phyloP scores from a whole-genome alignment of 2,329 filamentous ascomycete genomes.

The Pseudocercospora cruenta region DNA sequence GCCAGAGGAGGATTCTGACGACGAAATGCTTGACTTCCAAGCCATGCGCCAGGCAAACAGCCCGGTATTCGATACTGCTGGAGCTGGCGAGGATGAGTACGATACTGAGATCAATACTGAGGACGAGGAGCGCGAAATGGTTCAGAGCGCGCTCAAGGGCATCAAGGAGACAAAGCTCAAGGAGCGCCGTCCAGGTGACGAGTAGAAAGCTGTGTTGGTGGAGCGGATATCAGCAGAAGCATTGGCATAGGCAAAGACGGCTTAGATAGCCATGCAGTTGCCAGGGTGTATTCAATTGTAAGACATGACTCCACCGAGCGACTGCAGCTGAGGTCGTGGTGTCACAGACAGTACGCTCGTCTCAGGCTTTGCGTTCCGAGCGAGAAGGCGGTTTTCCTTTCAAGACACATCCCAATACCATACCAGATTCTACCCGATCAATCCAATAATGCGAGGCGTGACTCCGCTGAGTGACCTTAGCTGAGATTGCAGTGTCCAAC shows the following conservation, averaged over 20 bases:
- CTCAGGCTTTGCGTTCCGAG: too few species aligned
- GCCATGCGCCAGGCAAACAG: neutral
- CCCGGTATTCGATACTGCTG: slow-evolving; percentile 12
- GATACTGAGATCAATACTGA: slow-evolving; percentile 35
- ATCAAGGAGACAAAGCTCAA: neutral
- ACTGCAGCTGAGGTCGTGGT: too few species aligned
- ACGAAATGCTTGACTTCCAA: neutral
- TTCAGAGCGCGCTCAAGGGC: neutral
- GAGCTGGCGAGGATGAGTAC: slow-evolving; percentile 22
- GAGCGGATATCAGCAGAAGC: neutral
- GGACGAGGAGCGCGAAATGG: neutral
- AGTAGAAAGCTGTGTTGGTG: neutral
- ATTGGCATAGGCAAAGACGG: neutral
- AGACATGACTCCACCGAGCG: too few species aligned
- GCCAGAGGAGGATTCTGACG: neutral
- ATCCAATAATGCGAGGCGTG: too few species aligned
- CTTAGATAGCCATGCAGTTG: neutral
- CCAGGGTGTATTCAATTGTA: too few species aligned
- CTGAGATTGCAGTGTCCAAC: too few species aligned
- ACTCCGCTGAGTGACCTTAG: too few species aligned
- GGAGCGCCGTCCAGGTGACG: neutral
- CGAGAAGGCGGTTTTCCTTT: too few species aligned
- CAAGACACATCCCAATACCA: too few species aligned
- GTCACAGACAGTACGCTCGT: too few species aligned
- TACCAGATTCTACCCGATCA: too few species aligned